Evolutionary conservation across 139 green algal genomes (phyloP).

Genomic region (Micromonas pusilla): DNA sequence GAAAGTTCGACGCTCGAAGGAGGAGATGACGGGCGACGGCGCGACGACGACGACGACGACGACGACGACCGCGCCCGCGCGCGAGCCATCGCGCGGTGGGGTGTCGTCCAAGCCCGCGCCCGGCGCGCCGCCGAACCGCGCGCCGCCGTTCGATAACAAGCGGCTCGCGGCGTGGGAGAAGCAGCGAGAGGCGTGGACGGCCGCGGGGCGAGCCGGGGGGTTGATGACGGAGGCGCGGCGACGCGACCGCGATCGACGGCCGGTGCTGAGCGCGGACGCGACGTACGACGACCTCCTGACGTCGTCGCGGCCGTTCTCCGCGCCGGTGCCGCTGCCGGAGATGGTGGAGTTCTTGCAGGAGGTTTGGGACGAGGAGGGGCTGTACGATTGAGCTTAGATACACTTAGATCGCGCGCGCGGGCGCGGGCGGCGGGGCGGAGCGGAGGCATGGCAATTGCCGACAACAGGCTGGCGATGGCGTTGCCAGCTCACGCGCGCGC

Average conservation of each 20-base stretch:
- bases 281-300: slow-evolving; percentile 41
- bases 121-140: neutral
- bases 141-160: neutral
- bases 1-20: too few species aligned
- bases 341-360: slow-evolving; percentile 47
- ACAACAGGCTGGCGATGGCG: too few species aligned
- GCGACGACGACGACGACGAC: too few species aligned
- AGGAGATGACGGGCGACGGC: too few species aligned
- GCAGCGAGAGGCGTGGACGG: neutral
- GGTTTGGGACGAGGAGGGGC: slow-evolving; percentile 41
- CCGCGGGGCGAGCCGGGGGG: neutral
- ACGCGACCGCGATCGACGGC: neutral
- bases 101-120: too few species aligned
- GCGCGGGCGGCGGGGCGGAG: too few species aligned
- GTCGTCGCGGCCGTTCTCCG: slow-evolving; percentile 32
- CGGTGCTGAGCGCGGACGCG: slow-evolving; percentile 29
- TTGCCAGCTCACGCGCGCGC: too few species aligned
- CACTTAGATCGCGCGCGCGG: too few species aligned
- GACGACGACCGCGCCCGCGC: too few species aligned
- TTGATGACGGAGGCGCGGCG: neutral
- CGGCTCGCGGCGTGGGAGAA: neutral
- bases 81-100: too few species aligned
- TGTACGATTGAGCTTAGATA: slow-evolving; percentile 28
- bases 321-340: slow-evolving; percentile 38
- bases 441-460: too few species aligned